Percentiles rank a stretch among this genome's conserved stretches.
Evolutionary conservation across 495 filamentous ascomycete species (phyloP).

Genomic region (Hyaloscypha hepaticicola): DNA sequence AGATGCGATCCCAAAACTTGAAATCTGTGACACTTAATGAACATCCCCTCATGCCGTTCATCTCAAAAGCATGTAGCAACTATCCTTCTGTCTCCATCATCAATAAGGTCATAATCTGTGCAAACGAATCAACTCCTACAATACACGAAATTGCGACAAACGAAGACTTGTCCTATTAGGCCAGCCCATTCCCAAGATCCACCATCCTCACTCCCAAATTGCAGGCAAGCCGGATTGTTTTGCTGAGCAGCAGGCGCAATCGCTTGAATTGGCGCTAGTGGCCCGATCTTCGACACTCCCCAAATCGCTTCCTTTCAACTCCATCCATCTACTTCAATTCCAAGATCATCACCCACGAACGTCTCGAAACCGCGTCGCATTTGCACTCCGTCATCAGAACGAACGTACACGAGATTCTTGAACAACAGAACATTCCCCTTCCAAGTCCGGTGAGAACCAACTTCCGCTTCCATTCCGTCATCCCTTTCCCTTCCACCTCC

Average conservation of each 20-base stretch:
- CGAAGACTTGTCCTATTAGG: neutral
- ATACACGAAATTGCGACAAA: too few relatives aligned
- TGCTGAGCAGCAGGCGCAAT: slow-evolving; percentile 9
- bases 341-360: slow-evolving; percentile 10
- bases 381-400: slow-evolving; percentile 1
- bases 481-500: slow-evolving; percentile 19
- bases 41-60: neutral
- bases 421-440: slow-evolving; percentile 3
- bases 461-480: slow-evolving; percentile 27
- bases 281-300: slow-evolving; percentile 20
- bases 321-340: slow-evolving; percentile 19
- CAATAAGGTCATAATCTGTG: too few relatives aligned
- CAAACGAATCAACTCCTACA: too few relatives aligned
- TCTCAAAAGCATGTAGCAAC: neutral
- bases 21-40: neutral
- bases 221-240: slow-evolving; percentile 14
- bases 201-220: neutral
- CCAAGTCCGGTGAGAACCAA: slow-evolving; percentile 23
- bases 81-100: neutral
- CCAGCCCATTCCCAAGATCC: too few relatives aligned
- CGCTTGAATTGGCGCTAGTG: slow-evolving; percentile 18
- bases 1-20: neutral
- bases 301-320: slow-evolving; percentile 21
- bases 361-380: slow-evolving; percentile 18
- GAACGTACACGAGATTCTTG: neutral